These are phyloP conservation scores for Acacia acuminata DNA, from an alignment of 306 rosid species.

Conservation along the genomic window DNA sequence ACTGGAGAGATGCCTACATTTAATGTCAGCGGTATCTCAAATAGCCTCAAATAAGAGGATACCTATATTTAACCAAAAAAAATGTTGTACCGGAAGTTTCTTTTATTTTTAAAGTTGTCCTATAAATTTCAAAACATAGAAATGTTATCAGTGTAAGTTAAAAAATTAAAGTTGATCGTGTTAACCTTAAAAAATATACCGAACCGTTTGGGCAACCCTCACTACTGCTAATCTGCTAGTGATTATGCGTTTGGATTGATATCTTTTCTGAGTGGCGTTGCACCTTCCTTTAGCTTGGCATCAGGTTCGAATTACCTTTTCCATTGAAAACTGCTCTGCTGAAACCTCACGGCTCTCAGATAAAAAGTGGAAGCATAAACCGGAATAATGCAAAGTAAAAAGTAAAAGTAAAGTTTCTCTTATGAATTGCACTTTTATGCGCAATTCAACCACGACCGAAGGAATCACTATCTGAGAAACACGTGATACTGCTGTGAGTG, in stretches of 20 bases:
- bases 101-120: too few relatives aligned
- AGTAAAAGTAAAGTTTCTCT: neutral
- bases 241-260: neutral
- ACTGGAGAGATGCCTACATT: rapidly evolving
- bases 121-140: rapidly evolving
- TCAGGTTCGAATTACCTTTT: neutral
- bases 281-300: conserved; percentile 2
- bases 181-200: too few relatives aligned
- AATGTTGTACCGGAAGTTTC: too few relatives aligned
- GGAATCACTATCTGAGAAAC: neutral
- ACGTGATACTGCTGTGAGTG: neutral
- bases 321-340: neutral
- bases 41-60: rapidly evolving
- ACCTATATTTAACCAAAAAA: too few relatives aligned
- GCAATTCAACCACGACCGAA: neutral
- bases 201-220: too few relatives aligned
- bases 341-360: neutral
- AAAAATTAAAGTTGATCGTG: too few relatives aligned
- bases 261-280: neutral
- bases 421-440: neutral
- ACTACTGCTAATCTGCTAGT: too few relatives aligned
- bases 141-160: too few relatives aligned
- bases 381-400: neutral
- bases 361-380: neutral
- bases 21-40: too few relatives aligned